Base-by-base conservation (phyloP, 176 grass and related monocot species). In the Musa acuminata region DNA sequence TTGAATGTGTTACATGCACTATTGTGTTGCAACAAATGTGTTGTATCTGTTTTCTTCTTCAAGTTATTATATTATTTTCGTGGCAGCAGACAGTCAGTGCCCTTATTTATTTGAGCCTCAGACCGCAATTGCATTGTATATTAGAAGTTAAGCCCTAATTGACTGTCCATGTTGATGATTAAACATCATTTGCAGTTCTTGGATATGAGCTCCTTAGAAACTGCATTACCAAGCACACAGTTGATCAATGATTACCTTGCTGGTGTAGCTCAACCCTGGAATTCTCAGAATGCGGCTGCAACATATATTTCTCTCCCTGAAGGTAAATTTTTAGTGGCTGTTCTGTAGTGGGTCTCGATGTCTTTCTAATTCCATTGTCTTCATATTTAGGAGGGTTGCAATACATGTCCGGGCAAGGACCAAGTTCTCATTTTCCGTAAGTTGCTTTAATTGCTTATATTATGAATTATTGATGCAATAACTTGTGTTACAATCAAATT, bases 121-220 rank as follows among this genome's bases (percentile, higher is more conserved):
- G 35, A 0, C 35, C 4, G 0, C 35, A 43, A 43, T 43, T 6
- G 35, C 35, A 43, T 43, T 43, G 35, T 43, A 43, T 43, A 6
- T 43, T 43, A 43, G 35, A 43, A 43, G 35, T 43, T 43, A 25
- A 13, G 11, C 50, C n/a, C 12, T 14, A 24, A 23, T 53, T 13
- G 23, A 16, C 9, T 53, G 48, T 25, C n/a, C 11, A 24, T 53
- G 66, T 24, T 72, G 50, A 52, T 53, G 12, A 22, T 11, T 51
- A 51, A n/a, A 11, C 17, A 51, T 71, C 12, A 72, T 72, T 72
- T 72, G 9, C 83, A 98, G 94, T 91, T 93, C 58, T 81, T 93
- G 86, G 90, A 98, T 81, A 87, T 91, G 86, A 83, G 84, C 75
- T 91, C 82, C 10, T 76, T 89, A 72, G 87, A 98, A 74, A 75